phyloP scores from a whole-genome alignment of 2,329 filamentous ascomycete genomes.

The Leptosphaerulina australis region DNA sequence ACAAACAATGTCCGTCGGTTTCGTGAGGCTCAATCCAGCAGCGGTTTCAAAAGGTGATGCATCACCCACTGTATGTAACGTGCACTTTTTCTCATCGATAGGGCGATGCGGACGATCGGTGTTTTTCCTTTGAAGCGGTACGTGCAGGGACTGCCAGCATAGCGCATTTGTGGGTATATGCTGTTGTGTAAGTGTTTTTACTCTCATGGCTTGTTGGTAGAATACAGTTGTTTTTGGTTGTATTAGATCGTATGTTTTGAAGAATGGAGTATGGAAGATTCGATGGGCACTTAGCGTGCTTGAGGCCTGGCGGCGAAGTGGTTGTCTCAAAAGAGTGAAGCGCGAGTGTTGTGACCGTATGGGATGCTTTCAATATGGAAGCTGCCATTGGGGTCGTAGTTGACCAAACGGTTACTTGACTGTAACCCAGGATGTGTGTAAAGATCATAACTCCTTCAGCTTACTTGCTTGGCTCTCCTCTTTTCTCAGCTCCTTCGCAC shows the following conservation, averaged over 20 bases:
- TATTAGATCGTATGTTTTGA: not conserved
- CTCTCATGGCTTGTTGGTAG: not conserved
- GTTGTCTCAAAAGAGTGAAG: not conserved
- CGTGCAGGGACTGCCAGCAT: not conserved
- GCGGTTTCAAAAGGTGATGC: not conserved
- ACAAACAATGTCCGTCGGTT: not conserved
- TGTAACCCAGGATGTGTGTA: constrained; percentile 23
- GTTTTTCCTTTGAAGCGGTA: not conserved
- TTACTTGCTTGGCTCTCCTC: constrained; percentile 42
- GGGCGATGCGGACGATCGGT: not conserved
- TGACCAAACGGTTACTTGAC: not conserved
- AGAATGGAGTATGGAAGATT: not conserved
- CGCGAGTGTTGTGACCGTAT: not conserved
- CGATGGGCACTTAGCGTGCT: not conserved
- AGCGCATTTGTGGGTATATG: not conserved
- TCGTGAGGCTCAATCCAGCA: not conserved
- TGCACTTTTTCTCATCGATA: not conserved
- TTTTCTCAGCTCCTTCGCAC: constrained; percentile 46
- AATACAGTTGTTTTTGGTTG: not conserved
- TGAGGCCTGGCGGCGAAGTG: not conserved
- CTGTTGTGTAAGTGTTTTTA: not conserved
- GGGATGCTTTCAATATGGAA: not conserved
- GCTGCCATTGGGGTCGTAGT: not conserved
- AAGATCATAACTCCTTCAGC: constrained; percentile 49
- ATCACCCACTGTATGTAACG: not conserved